Evolutionary conservation across 179 eudicot genomes (phyloP), one percentile per base, ranked within the genome.

Genomic region (Silene coronaria): DNA sequence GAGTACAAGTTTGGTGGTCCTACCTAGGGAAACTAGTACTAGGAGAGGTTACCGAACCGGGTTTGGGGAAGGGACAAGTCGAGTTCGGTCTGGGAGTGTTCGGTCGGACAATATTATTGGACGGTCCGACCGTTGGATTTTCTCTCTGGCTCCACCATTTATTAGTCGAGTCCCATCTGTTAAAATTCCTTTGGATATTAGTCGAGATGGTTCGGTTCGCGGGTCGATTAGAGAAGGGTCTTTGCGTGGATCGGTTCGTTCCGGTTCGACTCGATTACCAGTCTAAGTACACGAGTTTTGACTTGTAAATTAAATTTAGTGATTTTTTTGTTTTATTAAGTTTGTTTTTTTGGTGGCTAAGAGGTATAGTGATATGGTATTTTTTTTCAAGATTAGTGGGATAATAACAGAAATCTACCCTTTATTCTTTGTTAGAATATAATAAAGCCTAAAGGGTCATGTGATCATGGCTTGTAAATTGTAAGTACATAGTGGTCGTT

Each of bases 61-160:
- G n/a, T 63, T 27, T 10, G 67, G 67, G 65, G 92, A 85, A 32
- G 84, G 91, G 23, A 83, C 81, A 55, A 83, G 83, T n/a, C 72
- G 86, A 5, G 78, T 75, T 32, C 59, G 78, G 22, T 75, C 71
- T 12, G 73, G 79, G 51, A 80, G 85, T 5, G 85, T 74, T n/a
- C 80, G 84, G 73, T 67, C 80, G 1, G 91, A 88, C 70, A 77
- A 76, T 26, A 66, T n/a, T 11, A 67, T 67, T 11, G 81, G 53
- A 0, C 78, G 75, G 78, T 87, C 96, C 1, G 97, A 90, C 76
- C 84, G 91, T 53, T 93, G 97, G 97, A 70, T 79, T 0, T 88
- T 90, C 22, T 58, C 89, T 0, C 59, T 84, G 42, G 81, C 87
- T 5, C 91, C 92, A 14, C 87, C 91, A 1, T 91, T 91, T 57